Base-by-base conservation (phyloP, 2,329 filamentous ascomycete genomes). In the Thermothelomyces thermophilus region DNA sequence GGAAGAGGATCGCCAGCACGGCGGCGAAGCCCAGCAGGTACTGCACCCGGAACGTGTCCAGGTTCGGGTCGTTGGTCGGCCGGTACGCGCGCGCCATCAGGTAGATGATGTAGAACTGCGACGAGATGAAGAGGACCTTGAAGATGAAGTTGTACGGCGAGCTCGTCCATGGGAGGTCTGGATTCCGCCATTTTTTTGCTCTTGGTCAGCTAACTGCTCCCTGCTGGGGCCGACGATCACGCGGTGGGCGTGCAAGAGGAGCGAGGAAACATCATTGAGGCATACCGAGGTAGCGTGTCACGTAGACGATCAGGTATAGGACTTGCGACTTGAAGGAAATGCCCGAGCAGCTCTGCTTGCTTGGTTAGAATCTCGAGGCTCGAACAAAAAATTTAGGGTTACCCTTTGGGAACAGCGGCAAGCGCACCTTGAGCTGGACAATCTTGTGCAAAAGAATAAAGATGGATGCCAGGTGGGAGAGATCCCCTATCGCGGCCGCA, bases 271-370 rank as follows among this genome's bases (percentile, higher is more conserved):
- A n/a, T n/a, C n/a, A 14, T 22, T 5, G 30, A n/a, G 61, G 48
- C 68, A 49, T 73, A 88, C 86, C 86, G 56, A 98, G 80, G 70
- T 98, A 98, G 65, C 93, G 82, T 55, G 90, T 95, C 37, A 94
- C 67, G 70, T 98, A 98, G 62, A 98, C 93, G 39, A 95, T 73
- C 60, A 97, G 76, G 71, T 98, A 98, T 50, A 98, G 79, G 44
- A 84, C 88, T 77, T 98, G 93, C 55, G 91, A 96, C 70, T 98
- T 98, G 80, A 98, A 97, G 14, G 93, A 98, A 70, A 98, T 91
- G 62, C 93, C 93, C 36, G 91, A 85, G 68, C 90, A 95, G 76
- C 90, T 96, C 91, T 96, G 66, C n/a, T 48, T 41, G n/a, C 26
- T 14, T 33, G 55, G 63, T 61, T 35, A 14, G n/a, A 35, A 16